Evolutionary conservation across 106 monocot species (phyloP).

Genomic region (Acorus calamus): DNA sequence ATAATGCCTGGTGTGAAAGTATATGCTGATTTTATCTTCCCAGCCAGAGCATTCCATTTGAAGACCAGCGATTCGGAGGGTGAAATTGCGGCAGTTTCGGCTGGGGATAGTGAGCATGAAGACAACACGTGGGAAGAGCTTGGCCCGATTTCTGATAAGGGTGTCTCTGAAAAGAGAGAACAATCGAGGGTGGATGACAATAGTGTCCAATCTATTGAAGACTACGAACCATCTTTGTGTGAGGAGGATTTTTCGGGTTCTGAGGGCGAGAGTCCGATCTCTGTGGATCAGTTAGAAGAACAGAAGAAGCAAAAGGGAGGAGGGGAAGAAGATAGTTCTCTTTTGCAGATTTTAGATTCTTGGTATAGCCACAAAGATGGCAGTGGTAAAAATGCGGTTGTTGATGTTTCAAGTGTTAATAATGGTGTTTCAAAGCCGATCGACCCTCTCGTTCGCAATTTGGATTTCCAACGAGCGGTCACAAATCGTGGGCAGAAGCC

Average conservation of each 20-base stretch:
- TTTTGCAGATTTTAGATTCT: conserved; percentile 53
- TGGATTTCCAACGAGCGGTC: background rate
- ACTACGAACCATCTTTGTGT: conserved; percentile 21
- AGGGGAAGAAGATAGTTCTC: conserved; percentile 33
- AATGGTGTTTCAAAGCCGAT: background rate
- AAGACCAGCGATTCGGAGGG: background rate
- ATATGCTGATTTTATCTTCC: conserved; percentile 31
- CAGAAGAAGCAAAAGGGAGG: conserved; percentile 2
- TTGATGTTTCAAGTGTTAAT: conserved; percentile 27
- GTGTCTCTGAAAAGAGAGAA: background rate
- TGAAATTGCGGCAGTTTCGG: background rate
- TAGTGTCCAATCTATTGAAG: conserved; percentile 12
- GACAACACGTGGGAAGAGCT: conserved; percentile 56
- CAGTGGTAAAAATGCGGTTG: conserved; percentile 25
- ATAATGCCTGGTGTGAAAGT: conserved; percentile 58
- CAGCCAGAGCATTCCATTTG: conserved; percentile 3
- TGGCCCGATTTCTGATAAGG: conserved; percentile 40
- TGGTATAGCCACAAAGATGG: conserved; percentile 41
- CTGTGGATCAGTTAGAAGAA: background rate
- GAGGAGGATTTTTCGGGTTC: conserved; percentile 63
- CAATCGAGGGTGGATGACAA: background rate
- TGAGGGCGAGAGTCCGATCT: conserved; percentile 18
- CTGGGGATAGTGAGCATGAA: conserved; percentile 10
- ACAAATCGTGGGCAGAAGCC: background rate
- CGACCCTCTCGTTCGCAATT: background rate